Evolutionary conservation across 345 rosid species (phyloP).

Genomic region (Mercurialis annua): DNA sequence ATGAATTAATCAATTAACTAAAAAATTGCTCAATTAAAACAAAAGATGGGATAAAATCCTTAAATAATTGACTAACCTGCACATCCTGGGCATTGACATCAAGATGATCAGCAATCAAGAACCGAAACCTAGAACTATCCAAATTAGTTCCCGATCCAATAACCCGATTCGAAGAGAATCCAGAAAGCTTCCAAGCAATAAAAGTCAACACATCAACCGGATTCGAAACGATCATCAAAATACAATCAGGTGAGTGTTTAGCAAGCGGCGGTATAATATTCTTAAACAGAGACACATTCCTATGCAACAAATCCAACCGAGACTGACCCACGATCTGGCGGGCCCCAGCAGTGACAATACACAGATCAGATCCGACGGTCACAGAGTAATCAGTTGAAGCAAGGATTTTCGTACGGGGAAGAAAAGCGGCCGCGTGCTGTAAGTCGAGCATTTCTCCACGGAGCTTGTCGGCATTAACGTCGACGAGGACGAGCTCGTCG

Average conservation of each 20-base stretch:
- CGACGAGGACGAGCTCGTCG: conserved; percentile 76
- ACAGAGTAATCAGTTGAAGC: conserved; percentile 67
- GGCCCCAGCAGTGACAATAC: conserved; percentile 90
- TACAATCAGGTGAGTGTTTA: conserved; percentile 60
- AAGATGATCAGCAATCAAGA: conserved; percentile 84
- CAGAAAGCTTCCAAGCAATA: conserved; percentile 88
- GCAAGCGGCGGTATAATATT: conserved; percentile 73
- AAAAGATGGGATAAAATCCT: no score
- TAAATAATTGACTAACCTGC: conserved; percentile 48
- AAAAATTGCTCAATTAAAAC: no score
- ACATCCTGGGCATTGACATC: conserved; percentile 95
- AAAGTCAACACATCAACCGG: conserved; percentile 85
- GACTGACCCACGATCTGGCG: conserved; percentile 87
- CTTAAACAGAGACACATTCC: conserved; percentile 68
- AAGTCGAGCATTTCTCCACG: conserved; percentile 99
- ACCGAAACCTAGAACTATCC: conserved; percentile 86
- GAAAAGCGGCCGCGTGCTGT: conserved; percentile 97
- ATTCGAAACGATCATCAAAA: conserved; percentile 75
- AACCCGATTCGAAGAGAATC: conserved; percentile 73
- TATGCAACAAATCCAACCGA: conserved; percentile 69
- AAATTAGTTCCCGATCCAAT: conserved; percentile 94
- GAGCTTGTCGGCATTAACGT: conserved; percentile 57
- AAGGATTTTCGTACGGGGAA: conserved; percentile 74
- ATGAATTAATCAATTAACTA: no score
- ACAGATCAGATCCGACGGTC: conserved; percentile 78